A percentile compares a stretch with the other conserved stretches of the same genome.
Conservation (phyloP, 1,139 yeast genomes). For the Geotrichum siamense region DNA sequence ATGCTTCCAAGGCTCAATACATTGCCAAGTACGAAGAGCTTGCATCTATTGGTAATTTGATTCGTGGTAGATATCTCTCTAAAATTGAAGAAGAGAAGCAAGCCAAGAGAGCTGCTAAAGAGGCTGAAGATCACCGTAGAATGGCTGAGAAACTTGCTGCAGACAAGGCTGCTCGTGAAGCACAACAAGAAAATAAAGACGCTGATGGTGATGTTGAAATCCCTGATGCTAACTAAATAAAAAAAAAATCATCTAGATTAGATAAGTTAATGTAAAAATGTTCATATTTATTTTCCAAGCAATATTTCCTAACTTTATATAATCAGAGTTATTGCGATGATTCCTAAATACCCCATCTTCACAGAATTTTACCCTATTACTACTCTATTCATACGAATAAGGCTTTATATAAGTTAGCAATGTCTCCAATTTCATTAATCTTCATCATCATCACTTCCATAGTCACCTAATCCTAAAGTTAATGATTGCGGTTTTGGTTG, state of each 20-base stretch:
- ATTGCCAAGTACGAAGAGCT: conserved; percentile 97
- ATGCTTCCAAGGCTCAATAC: conserved; percentile 91
- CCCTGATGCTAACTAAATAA: conserved; percentile 21
- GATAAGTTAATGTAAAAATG: too few relatives aligned
- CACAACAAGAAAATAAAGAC: conserved; percentile 22
- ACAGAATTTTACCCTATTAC: too few relatives aligned
- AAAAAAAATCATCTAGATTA: too few relatives aligned
- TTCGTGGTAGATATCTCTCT: conserved; percentile 89
- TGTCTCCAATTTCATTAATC: too few relatives aligned
- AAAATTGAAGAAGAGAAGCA: conserved; percentile 95
- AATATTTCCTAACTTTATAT: too few relatives aligned
- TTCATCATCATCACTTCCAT: conserved; percentile 15
- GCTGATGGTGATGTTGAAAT: conserved; percentile 26
- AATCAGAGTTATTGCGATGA: too few relatives aligned
- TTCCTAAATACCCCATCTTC: too few relatives aligned
- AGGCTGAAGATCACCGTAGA: conserved; percentile 73
- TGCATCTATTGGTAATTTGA: conserved; percentile 88
- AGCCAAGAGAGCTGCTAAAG: conserved; percentile 78
- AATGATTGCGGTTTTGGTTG: not conserved
- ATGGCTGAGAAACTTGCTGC: conserved; percentile 90
- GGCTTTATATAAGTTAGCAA: too few relatives aligned
- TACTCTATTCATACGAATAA: too few relatives aligned
- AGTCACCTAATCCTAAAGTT: conserved; percentile 12
- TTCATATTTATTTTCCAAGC: too few relatives aligned
- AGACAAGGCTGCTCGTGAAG: conserved; percentile 46